Conservation (phyloP, 2,329 filamentous ascomycete genomes). For the Gaeumannomyces tritici region DNA sequence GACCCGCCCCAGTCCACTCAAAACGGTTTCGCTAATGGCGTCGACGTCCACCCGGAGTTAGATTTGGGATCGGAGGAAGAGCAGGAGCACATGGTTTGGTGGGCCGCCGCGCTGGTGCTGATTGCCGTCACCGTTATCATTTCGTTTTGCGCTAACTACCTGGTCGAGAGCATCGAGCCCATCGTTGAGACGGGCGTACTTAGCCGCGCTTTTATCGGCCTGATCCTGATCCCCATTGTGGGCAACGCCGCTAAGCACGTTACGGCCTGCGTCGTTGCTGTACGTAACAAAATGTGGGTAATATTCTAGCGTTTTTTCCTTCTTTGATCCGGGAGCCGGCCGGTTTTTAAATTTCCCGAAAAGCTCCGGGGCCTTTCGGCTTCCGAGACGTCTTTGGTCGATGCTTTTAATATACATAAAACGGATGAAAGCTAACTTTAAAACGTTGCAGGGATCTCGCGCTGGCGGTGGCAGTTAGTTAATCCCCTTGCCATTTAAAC, state of each 20-base stretch:
- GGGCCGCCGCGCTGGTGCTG: slow-evolving; percentile 57
- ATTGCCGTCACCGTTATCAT: slow-evolving; percentile 61
- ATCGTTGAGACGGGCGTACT: slow-evolving; percentile 52
- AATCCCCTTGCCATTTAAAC: not conserved
- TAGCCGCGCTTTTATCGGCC: slow-evolving; percentile 66
- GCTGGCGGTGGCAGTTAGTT: slow-evolving; percentile 56
- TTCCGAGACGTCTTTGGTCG: too few relatives aligned
- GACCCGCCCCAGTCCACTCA: too few relatives aligned
- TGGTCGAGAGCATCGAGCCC: slow-evolving; percentile 63
- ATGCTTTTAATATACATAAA: too few relatives aligned
- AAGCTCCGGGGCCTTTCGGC: too few relatives aligned
- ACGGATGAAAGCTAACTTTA: too few relatives aligned
- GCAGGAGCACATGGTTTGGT: slow-evolving; percentile 47
- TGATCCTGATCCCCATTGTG: slow-evolving; percentile 76
- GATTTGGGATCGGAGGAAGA: too few relatives aligned
- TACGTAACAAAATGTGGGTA: slow-evolving; percentile 73
- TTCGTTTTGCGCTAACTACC: slow-evolving; percentile 71
- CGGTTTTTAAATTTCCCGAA: too few relatives aligned
- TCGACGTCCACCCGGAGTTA: too few relatives aligned
- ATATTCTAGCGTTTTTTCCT: too few relatives aligned
- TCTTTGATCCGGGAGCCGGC: too few relatives aligned
- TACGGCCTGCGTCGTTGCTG: slow-evolving; percentile 69
- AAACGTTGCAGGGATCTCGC: slow-evolving; percentile 59
- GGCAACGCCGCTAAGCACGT: slow-evolving; percentile 77
- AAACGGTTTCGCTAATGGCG: slow-evolving; percentile 12